A percentile compares a stretch with the other conserved stretches of the same genome.
Evolutionary conservation across 2,329 filamentous ascomycete genomes (phyloP).

Genomic region (Penicillium sp.): DNA sequence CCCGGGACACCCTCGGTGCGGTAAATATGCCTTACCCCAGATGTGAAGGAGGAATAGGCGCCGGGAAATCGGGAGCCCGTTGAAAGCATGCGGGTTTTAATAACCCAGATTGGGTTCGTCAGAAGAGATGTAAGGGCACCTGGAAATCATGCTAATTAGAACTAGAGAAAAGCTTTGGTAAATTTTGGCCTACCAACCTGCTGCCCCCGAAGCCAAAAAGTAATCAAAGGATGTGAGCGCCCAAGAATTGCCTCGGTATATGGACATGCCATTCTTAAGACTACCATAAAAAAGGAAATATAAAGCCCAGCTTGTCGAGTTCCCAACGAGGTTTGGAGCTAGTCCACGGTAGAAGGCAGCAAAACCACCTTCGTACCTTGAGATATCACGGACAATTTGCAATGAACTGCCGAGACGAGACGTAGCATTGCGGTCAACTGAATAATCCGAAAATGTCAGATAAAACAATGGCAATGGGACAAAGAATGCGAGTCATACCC

Average conservation of each 20-base stretch:
- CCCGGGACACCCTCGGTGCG: slow-evolving; percentile 70
- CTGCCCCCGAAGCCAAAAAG: slow-evolving; percentile 70
- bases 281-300: slow-evolving; percentile 80
- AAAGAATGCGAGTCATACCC: slow-evolving; percentile 51
- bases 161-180: neutral
- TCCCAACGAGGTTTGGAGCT: slow-evolving; percentile 86
- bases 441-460: slow-evolving; percentile 13
- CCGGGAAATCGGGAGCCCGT: slow-evolving; percentile 71
- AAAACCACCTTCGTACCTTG: slow-evolving; percentile 56
- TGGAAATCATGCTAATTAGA: slow-evolving; percentile 5
- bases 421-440: slow-evolving; percentile 52
- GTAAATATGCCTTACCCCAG: slow-evolving; percentile 68
- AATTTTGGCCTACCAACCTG: slow-evolving; percentile 41
- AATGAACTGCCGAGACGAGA: slow-evolving; percentile 54
- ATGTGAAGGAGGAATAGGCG: slow-evolving; percentile 76
- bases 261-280: slow-evolving; percentile 56
- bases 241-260: slow-evolving; percentile 33
- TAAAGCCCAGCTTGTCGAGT: slow-evolving; percentile 83
- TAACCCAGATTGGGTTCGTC: slow-evolving; percentile 96
- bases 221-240: slow-evolving; percentile 68
- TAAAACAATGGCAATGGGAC: neutral
- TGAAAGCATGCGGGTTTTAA: slow-evolving; percentile 96
- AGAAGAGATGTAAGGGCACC: slow-evolving; percentile 75
- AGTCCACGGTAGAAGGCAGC: slow-evolving; percentile 83
- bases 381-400: slow-evolving; percentile 53